Evolutionary conservation across 208 protist species (phyloP).

Genomic region (Crithidia brevicula): DNA sequence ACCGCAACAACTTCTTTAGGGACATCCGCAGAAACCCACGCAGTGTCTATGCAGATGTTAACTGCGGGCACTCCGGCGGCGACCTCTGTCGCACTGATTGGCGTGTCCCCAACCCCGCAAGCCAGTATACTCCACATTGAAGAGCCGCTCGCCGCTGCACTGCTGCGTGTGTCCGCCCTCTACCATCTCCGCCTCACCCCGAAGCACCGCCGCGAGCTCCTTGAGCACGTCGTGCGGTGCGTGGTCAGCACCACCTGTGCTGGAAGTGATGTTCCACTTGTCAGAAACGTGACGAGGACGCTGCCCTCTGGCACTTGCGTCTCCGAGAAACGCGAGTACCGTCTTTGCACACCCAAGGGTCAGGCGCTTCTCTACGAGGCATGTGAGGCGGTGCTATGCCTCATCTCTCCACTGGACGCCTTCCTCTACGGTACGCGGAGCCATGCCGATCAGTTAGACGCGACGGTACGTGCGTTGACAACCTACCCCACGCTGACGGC

Average conservation of each 20-base stretch:
- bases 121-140: conserved; percentile 42
- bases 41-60: too few species aligned
- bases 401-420: conserved; percentile 19
- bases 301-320: conserved; percentile 6
- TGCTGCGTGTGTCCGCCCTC: conserved; percentile 40
- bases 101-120: conserved; percentile 4
- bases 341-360: conserved; percentile 16
- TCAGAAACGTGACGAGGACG: background rate
- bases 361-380: conserved; percentile 30
- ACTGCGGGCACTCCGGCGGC: too few species aligned
- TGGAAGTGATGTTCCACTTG: background rate
- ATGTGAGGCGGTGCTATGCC: conserved; percentile 44
- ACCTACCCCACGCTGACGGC: conserved; percentile 45
- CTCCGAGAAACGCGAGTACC: background rate
- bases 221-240: conserved; percentile 29
- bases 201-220: conserved; percentile 18
- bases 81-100: background rate
- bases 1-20: too few species aligned
- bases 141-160: conserved; percentile 51
- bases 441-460: background rate
- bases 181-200: conserved; percentile 23
- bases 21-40: too few species aligned
- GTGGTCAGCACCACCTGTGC: conserved; percentile 1
- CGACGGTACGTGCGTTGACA: conserved; percentile 28
- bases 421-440: background rate